Base-by-base conservation (phyloP, 106 monocot species). In the Dendrobium chrysotoxum region DNA sequence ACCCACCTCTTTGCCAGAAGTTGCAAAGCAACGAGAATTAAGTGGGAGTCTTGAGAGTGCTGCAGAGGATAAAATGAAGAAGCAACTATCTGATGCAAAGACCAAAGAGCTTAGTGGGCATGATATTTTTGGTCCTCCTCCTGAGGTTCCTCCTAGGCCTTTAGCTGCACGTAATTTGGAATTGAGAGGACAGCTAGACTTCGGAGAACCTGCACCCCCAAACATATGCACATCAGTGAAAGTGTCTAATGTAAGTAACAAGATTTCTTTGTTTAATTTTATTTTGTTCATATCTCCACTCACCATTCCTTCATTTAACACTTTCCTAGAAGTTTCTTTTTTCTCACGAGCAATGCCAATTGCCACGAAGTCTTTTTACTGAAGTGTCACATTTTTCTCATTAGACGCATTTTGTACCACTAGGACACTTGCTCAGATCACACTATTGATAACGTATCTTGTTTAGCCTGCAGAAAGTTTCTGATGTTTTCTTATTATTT, bases 111-210 rank as follows among this genome's bases (percentile, higher is more conserved):
- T 90, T 5, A 85, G 82, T 81, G 89, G 89, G 3, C 79, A 90
- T 82, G 86, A 87, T 50, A 90, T 90, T 30, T 90, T 90, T 57
- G 89, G 87, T 6, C 89, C 87, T 45, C 89, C 88, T n/a, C 88
- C 89, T 35, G 89, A 90, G 72, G 53, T 83, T 57, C 77, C 38
- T 30, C 31, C 78, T 1, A 85, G 75, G 72, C 55, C 85, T 76
- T 74, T 76, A 28, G 45, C 67, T 47, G 50, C 64, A 53, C 31
- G 81, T 42, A n/a, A 81, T 81, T 40, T 78, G 39, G 53, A 78
- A 67, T n/a, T 78, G 21, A 78, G 70, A 25, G 77, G 82, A 35
- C 65, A 77, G 10, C 57, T 78, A 1, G 77, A 65, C 20, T 42
- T 76, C 23, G 66, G 65, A 11, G 82, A 77, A 35, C 74, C 86